Base-by-base conservation (phyloP, 2,329 filamentous ascomycete genomes). In the Verticillium klebahnii region DNA sequence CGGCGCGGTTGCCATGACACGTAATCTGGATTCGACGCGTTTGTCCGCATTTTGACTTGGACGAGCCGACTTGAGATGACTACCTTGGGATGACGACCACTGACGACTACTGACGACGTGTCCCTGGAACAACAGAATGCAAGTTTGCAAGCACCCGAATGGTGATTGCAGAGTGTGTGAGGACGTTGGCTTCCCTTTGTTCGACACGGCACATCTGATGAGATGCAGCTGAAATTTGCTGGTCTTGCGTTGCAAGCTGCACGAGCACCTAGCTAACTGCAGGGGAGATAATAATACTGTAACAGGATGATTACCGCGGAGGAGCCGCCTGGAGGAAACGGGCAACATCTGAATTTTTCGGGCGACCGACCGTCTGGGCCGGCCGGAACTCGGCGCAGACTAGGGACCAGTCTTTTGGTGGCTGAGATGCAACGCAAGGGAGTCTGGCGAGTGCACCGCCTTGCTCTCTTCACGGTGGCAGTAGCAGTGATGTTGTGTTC, bases 361-460 rank as follows among this genome's bases (percentile, higher is more conserved):
- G 29, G 29, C 29, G 29, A 29, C 29, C 29, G 29, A 29, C 29
- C 29, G 5, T 29, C 45, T 50, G 19, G 45, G 7, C 23, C n/a
- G 45, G 19, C 45, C 17, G 37, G 37, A 17, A 40, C 14, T 50
- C n/a, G 45, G 45, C 8, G 45, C n/a, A 50, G 45, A 50, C 45
- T 7, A 25, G n/a, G 19, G 19, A 3, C 45, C 14, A 50, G 23
- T n/a, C 29, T 34, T 34, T 36, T 23, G 25, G 32, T 59, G 15
- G 50, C 50, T 37, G 60, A 45, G 57, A 58, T 55, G 61, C 40
- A 25, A 63, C 56, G 50, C 58, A 50, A 60, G 57, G 57, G 36
- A 45, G 36, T 57, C 54, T 57, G 55, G 19, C 12, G 39, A 56
- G 52, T 60, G 63, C 62, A 65, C 62, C 63, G 63, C 60, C 63